Percentiles rank a stretch among this genome's conserved stretches.
Evolutionary conservation across 768 basidiomycete genomes (phyloP).

Genomic region (Coprinellus aureogranulatus): DNA sequence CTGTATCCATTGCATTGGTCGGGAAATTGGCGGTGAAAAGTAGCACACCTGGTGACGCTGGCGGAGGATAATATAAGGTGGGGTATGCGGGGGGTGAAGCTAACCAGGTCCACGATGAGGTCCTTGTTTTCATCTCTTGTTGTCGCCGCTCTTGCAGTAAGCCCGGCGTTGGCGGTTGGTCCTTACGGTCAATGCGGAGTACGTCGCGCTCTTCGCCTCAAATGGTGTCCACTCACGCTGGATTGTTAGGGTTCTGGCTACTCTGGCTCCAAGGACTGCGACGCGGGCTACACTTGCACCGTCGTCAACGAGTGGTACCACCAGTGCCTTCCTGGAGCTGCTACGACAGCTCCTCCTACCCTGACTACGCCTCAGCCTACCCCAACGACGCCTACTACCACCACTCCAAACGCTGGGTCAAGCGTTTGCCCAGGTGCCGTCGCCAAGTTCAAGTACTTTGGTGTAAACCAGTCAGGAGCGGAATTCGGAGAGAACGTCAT

Average conservation of each 20-base stretch:
- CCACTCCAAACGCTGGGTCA: constrained; percentile 9
- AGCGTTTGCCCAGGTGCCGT: constrained; percentile 32
- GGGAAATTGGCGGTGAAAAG: not conserved
- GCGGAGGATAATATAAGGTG: not conserved
- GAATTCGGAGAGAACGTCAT: constrained; percentile 52
- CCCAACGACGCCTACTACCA: constrained; percentile 15
- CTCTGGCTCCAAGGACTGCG: constrained; percentile 29
- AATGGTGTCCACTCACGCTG: too few species aligned
- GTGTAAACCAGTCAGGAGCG: constrained; percentile 61
- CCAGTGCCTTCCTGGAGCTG: constrained; percentile 36
- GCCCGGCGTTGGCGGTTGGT: not conserved
- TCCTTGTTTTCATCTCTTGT: not conserved
- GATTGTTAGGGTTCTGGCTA: constrained; percentile 18
- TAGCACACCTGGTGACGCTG: not conserved
- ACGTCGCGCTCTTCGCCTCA: constrained; percentile 16
- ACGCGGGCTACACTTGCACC: constrained; percentile 34
- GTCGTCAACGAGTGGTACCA: constrained; percentile 38
- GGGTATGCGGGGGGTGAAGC: not conserved
- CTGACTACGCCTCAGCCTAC: constrained; percentile 15
- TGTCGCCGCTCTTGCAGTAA: not conserved
- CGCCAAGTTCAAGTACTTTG: constrained; percentile 62
- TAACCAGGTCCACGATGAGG: not conserved
- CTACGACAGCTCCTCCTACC: constrained; percentile 17
- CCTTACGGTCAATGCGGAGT: constrained; percentile 53
- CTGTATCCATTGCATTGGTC: not conserved